These are phyloP conservation scores for Fusarium sacchari DNA, from an alignment of 2,329 filamentous ascomycete genomes.

Conservation along the genomic window DNA sequence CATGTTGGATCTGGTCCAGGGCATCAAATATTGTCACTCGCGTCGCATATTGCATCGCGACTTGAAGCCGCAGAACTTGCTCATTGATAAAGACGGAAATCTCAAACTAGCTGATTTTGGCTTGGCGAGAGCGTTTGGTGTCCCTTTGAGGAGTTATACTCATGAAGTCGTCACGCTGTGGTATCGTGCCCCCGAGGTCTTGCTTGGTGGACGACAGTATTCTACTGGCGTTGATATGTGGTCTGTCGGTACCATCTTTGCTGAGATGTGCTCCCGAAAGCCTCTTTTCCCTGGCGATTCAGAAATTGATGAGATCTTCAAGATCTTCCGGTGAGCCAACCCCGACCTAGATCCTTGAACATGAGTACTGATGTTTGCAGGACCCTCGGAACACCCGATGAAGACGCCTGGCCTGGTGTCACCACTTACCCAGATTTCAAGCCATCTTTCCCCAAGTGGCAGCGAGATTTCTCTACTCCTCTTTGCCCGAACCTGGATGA, in stretches of 20 bases:
- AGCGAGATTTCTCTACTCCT: constrained; percentile 71
- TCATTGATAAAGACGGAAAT: constrained; percentile 88
- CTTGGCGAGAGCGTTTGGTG: constrained; percentile 88
- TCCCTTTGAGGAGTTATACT: constrained; percentile 89
- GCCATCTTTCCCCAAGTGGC: constrained; percentile 90
- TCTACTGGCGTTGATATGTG: constrained; percentile 97
- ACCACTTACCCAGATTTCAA: constrained; percentile 96
- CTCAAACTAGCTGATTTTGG: constrained; percentile 92
- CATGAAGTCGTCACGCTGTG: constrained; percentile 95
- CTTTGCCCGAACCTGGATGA: constrained; percentile 81
- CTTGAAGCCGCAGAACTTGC: constrained; percentile 88
- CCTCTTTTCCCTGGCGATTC: constrained; percentile 92
- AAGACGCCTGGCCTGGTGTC: constrained; percentile 87
- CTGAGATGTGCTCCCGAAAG: constrained; percentile 95
- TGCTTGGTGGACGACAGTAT: constrained; percentile 90
- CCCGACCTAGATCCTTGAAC: background rate
- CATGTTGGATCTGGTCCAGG: constrained; percentile 87
- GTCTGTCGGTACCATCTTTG: constrained; percentile 94
- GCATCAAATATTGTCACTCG: constrained; percentile 87
- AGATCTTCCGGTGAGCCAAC: constrained; percentile 73
- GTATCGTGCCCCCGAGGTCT: constrained; percentile 91
- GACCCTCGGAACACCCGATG: constrained; percentile 83
- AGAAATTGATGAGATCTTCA: constrained; percentile 60
- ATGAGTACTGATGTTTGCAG: constrained; percentile 50
- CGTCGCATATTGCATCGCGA: constrained; percentile 89